Evolutionary conservation across 2,329 filamentous ascomycete species (phyloP).

Genomic region (Ophiocordyceps unilateralis): DNA sequence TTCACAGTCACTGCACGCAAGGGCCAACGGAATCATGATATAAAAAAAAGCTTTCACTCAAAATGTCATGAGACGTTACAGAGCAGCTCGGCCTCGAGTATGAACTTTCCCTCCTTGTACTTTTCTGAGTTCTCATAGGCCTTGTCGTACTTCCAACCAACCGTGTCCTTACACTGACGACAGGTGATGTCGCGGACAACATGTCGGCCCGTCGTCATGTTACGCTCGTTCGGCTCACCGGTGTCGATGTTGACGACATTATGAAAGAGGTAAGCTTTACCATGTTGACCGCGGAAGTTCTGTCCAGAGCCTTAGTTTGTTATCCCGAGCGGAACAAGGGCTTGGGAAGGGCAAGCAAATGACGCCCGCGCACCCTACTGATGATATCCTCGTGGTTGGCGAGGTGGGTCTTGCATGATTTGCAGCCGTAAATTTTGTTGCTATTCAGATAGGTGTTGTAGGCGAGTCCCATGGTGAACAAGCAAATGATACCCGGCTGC

Average conservation of each 20-base stretch:
- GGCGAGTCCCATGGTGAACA: slow-evolving; percentile 55
- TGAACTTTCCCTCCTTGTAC: slow-evolving; percentile 98
- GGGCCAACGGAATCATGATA: too few species aligned
- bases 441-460: slow-evolving; percentile 87
- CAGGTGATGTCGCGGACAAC: slow-evolving; percentile 88
- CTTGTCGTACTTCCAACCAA: slow-evolving; percentile 99
- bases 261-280: slow-evolving; percentile 95
- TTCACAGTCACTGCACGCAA: too few species aligned
- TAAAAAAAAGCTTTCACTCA: too few species aligned
- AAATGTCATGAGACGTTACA: slow-evolving; percentile 45
- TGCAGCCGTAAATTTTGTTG: slow-evolving; percentile 80
- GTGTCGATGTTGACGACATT: slow-evolving; percentile 78
- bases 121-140: slow-evolving; percentile 84
- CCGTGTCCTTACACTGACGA: slow-evolving; percentile 76
- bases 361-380: slow-evolving; percentile 50
- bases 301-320: slow-evolving; percentile 18
- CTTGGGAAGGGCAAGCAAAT: neutral
- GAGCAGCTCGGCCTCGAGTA: slow-evolving; percentile 79
- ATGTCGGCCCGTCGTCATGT: slow-evolving; percentile 94
- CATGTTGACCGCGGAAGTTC: slow-evolving; percentile 97
- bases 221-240: slow-evolving; percentile 77
- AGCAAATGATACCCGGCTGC: neutral
- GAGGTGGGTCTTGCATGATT: slow-evolving; percentile 87
- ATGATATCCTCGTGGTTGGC: slow-evolving; percentile 94
- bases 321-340: neutral